Conservation (phyloP, 129 eudicot genomes). For the Flaveria ramosissima region DNA sequence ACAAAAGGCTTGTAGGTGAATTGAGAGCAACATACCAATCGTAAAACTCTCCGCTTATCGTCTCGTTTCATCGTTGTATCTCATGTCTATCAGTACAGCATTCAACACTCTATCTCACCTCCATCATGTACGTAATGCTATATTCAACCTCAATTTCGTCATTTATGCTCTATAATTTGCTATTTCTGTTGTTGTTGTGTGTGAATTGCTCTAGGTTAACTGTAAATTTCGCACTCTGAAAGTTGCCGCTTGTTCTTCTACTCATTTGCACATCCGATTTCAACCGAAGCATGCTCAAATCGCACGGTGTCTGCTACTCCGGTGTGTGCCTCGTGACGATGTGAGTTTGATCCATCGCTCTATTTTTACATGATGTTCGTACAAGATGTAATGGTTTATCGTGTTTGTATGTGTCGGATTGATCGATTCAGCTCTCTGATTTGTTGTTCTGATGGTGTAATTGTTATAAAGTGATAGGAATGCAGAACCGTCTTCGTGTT, state of each 20-base stretch:
- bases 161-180: not conserved
- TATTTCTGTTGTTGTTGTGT: conserved; percentile 1
- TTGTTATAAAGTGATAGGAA: too few relatives aligned
- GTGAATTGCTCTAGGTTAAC: conserved; percentile 24
- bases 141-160: conserved; percentile 9
- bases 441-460: too few relatives aligned
- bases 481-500: conserved; percentile 3
- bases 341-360: conserved; percentile 24
- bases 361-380: not conserved
- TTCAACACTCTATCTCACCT: conserved; percentile 22
- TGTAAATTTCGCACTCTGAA: conserved; percentile 6
- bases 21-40: not conserved
- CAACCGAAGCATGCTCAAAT: conserved; percentile 22
- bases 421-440: too few relatives aligned
- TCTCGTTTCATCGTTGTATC: conserved; percentile 10
- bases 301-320: conserved; percentile 7
- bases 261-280: conserved; percentile 16
- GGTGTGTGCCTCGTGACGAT: conserved; percentile 27
- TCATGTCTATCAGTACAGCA: not conserved
- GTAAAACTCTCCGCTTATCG: not conserved
- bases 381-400: not conserved
- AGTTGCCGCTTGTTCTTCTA: conserved; percentile 18
- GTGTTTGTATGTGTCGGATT: conserved; percentile 1
- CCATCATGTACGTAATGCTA: conserved; percentile 24
- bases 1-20: not conserved